phyloP scores from a whole-genome alignment of 2,329 filamentous ascomycete genomes.

The Ophiostoma triangulosporum region DNA sequence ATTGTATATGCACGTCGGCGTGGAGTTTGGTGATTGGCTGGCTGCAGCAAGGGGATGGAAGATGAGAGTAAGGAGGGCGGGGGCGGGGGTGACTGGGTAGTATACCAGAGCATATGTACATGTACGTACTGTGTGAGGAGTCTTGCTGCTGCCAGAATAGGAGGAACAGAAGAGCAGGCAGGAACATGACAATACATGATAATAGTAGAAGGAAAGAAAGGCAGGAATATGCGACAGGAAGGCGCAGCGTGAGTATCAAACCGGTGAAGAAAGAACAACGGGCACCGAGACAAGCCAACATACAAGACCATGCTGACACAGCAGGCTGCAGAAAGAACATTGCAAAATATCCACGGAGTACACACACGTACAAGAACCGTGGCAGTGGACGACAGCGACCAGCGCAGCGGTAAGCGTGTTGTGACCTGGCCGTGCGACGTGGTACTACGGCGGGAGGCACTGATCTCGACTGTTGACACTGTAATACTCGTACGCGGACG shows the following conservation, averaged over 20 bases:
- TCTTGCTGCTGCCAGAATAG: too few relatives aligned
- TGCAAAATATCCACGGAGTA: background rate
- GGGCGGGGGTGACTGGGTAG: background rate
- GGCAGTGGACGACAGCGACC: slow-evolving; percentile 4
- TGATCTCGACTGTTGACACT: background rate
- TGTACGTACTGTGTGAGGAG: too few relatives aligned
- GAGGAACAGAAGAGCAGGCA: background rate
- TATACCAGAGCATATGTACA: too few relatives aligned
- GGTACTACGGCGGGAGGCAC: background rate
- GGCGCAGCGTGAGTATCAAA: background rate
- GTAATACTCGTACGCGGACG: background rate
- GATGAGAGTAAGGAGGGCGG: slow-evolving; percentile 1
- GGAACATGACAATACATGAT: background rate
- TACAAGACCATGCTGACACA: background rate
- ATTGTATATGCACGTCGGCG: slow-evolving; percentile 7
- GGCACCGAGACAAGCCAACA: background rate
- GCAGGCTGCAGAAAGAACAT: too few relatives aligned
- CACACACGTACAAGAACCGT: background rate
- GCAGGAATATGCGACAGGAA: background rate
- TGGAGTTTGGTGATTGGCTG: slow-evolving; percentile 14
- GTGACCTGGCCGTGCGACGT: slow-evolving; percentile 6
- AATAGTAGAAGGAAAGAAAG: background rate
- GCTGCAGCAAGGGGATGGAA: background rate
- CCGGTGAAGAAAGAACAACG: background rate
- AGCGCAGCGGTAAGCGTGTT: slow-evolving; percentile 3